Percentiles rank a stretch among this genome's conserved stretches.
phyloP scores from a whole-genome alignment of 2,329 filamentous ascomycete genomes.

The Hawksworthiomyces lignivorus region DNA sequence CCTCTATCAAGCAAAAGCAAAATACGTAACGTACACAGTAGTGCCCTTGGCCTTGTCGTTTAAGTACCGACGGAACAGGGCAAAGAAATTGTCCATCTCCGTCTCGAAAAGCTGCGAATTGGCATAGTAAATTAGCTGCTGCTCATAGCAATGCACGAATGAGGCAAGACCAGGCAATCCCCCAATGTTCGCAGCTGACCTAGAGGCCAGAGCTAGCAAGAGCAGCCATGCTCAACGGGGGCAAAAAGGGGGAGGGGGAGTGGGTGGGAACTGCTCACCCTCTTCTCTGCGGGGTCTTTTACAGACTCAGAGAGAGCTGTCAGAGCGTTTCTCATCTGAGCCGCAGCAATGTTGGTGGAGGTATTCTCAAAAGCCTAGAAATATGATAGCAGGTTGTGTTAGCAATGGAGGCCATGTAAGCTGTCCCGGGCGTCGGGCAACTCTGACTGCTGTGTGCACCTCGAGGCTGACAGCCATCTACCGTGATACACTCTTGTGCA shows the following conservation, averaged over 20 bases:
- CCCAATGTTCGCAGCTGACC: too few relatives aligned
- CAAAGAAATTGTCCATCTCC: slow-evolving; percentile 99
- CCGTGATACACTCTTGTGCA: too few relatives aligned
- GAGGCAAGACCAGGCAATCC: neutral
- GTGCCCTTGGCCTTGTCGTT: slow-evolving; percentile 99
- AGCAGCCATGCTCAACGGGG: too few relatives aligned
- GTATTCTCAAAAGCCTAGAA: slow-evolving; percentile 96
- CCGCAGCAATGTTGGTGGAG: slow-evolving; percentile 93
- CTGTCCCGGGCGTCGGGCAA: too few relatives aligned
- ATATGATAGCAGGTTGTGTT: slow-evolving; percentile 12
- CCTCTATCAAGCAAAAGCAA: too few relatives aligned
- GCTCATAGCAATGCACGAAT: slow-evolving; percentile 10
- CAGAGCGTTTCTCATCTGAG: slow-evolving; percentile 97
- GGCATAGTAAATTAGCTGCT: neutral
- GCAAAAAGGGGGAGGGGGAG: neutral
- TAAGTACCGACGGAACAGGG: slow-evolving; percentile 93
- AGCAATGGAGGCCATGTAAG: slow-evolving; percentile 5
- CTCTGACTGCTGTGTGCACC: too few relatives aligned
- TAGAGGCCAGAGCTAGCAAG: too few relatives aligned
- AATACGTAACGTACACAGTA: slow-evolving; percentile 55
- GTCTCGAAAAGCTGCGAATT: slow-evolving; percentile 92
- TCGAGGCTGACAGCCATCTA: too few relatives aligned
- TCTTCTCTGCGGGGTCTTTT: slow-evolving; percentile 70
- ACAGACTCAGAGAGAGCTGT: slow-evolving; percentile 89
- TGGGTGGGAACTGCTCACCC: slow-evolving; percentile 47